Percentiles rank a stretch among this genome's conserved stretches.
Conservation (phyloP, 345 rosid species). For the Streptanthus diversifolius region DNA sequence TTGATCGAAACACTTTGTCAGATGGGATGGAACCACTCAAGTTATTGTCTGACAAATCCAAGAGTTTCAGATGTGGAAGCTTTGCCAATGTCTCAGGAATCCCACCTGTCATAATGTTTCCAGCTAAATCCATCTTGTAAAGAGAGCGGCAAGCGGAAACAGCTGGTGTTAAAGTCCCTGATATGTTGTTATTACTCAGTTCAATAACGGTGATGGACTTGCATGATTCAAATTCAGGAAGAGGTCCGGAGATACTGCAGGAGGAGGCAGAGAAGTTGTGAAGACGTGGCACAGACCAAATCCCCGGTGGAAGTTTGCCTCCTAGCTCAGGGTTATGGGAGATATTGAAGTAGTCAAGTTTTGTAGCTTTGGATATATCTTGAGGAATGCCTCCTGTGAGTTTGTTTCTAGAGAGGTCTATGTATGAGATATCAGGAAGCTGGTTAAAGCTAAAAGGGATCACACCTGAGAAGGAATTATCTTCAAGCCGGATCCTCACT, state of each 20-base stretch:
- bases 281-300: conserved; percentile 68
- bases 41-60: conserved; percentile 65
- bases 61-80: conserved; percentile 47
- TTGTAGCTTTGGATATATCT: conserved; percentile 54
- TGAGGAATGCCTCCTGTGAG: conserved; percentile 67
- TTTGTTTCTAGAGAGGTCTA: conserved; percentile 75
- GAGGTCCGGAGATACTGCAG: conserved; percentile 56
- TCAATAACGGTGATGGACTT: conserved; percentile 60
- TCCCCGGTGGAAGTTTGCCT: conserved; percentile 50
- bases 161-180: conserved; percentile 49
- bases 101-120: conserved; percentile 51
- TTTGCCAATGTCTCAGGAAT: conserved; percentile 53
- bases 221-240: conserved; percentile 66
- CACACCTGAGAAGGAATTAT: conserved; percentile 76
- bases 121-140: conserved; percentile 49
- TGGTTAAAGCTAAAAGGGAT: conserved; percentile 58
- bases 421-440: conserved; percentile 63
- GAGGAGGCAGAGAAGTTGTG: conserved; percentile 77
- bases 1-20: conserved; percentile 45
- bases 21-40: conserved; percentile 70
- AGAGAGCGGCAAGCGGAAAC: conserved; percentile 59
- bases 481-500: conserved; percentile 79
- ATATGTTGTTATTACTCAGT: conserved; percentile 50
- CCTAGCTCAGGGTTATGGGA: conserved; percentile 62
- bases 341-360: conserved; percentile 72